These are phyloP conservation scores for Thyridium curvatum DNA, from an alignment of 2,329 filamentous ascomycete genomes.

Conservation along the genomic window DNA sequence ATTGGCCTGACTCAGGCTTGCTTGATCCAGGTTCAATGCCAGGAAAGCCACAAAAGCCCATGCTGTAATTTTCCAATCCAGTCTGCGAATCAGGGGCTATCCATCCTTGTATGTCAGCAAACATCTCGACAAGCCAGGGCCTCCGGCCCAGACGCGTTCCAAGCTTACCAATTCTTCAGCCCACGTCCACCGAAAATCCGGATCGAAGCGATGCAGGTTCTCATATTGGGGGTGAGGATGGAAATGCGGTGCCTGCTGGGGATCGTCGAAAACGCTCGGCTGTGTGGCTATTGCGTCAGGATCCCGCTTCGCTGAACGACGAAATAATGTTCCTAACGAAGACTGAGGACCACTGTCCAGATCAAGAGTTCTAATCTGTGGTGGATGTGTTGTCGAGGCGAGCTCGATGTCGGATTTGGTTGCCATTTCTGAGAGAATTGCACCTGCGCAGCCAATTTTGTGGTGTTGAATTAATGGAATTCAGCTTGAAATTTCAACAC, in stretches of 20 bases:
- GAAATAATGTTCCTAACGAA: not conserved
- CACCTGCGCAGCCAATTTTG: too few species aligned
- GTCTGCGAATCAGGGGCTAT: slow-evolving; percentile 6
- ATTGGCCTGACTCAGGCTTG: slow-evolving; percentile 19
- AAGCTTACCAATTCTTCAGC: slow-evolving; percentile 4
- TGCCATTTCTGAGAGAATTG: too few species aligned
- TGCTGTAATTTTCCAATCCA: slow-evolving; percentile 5
- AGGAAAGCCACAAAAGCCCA: not conserved
- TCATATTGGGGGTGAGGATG: too few species aligned
- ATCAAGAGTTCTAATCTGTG: not conserved
- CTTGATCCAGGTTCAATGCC: slow-evolving; percentile 13
- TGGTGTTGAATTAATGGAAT: too few species aligned
- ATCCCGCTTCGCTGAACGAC: slow-evolving; percentile 3
- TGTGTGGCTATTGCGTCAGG: slow-evolving; percentile 1
- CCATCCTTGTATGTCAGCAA: too few species aligned
- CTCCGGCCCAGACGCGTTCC: too few species aligned
- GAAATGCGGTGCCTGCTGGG: too few species aligned
- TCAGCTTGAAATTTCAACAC: too few species aligned
- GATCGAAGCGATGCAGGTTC: slow-evolving; percentile 2
- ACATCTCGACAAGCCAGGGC: too few species aligned
- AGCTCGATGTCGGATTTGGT: not conserved
- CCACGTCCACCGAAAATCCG: slow-evolving; percentile 1
- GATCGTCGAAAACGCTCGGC: slow-evolving; percentile 1
- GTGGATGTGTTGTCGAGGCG: not conserved
- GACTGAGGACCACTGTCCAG: too few species aligned